These are phyloP conservation scores for Kluyveromyces nonfermentans DNA, from an alignment of 805 yeast species.

Conservation along the genomic window DNA sequence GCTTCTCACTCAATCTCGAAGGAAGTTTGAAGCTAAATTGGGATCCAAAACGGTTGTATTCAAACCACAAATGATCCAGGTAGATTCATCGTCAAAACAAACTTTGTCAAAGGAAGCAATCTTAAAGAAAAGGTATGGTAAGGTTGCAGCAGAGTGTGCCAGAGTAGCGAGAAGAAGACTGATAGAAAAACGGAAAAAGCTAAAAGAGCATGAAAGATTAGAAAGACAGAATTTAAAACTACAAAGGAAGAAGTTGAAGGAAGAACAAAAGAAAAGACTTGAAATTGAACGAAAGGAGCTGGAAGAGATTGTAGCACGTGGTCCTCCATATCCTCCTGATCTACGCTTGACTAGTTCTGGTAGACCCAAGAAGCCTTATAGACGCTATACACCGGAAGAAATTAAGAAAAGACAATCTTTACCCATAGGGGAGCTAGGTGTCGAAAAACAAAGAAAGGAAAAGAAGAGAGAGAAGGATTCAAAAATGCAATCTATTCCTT, in stretches of 20 bases:
- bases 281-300: conserved; percentile 22
- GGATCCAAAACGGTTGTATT: conserved; percentile 10
- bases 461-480: conserved; percentile 14
- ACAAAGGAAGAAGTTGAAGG: conserved; percentile 15
- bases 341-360: conserved; percentile 25
- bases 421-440: conserved; percentile 11
- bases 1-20: neutral
- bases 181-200: conserved; percentile 9
- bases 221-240: conserved; percentile 10
- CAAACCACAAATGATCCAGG: conserved; percentile 6
- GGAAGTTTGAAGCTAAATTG: conserved; percentile 1
- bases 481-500: conserved; percentile 15
- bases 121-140: conserved; percentile 14
- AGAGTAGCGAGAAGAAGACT: conserved; percentile 18
- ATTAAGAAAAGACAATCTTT: conserved; percentile 18
- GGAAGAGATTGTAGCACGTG: conserved; percentile 24
- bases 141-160: conserved; percentile 22
- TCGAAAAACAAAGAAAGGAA: conserved; percentile 9
- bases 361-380: conserved; percentile 26
- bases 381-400: conserved; percentile 28
- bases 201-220: conserved; percentile 5
- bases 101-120: conserved; percentile 9
- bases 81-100: neutral
- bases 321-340: conserved; percentile 28
- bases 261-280: conserved; percentile 13